Percentiles rank a stretch among this genome's conserved stretches.
These are phyloP conservation scores for Cicer bijugum DNA, from an alignment of 306 rosid genomes.

Conservation along the genomic window DNA sequence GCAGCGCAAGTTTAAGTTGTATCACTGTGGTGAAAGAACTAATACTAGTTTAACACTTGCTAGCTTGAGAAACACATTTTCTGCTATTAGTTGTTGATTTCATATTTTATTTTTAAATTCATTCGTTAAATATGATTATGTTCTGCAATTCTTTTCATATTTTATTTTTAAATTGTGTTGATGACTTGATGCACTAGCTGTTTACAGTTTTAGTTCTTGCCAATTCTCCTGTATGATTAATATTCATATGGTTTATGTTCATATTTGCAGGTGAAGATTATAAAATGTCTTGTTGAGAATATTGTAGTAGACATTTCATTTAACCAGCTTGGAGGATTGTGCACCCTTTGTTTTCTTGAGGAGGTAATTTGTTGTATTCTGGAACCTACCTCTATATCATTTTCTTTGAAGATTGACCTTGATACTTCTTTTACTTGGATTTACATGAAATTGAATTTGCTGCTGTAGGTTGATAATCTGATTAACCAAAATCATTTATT, in stretches of 20 bases:
- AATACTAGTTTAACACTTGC: slow-evolving; percentile 23
- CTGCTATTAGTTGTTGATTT: slow-evolving; percentile 8
- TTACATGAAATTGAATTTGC: slow-evolving; percentile 45
- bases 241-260: slow-evolving; percentile 26
- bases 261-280: slow-evolving; percentile 80
- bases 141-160: neutral
- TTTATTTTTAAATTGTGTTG: neutral
- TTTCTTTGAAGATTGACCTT: slow-evolving; percentile 19
- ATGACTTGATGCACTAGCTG: neutral
- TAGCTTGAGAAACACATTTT: slow-evolving; percentile 17
- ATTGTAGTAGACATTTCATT: slow-evolving; percentile 99
- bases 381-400: slow-evolving; percentile 26
- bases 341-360: slow-evolving; percentile 98
- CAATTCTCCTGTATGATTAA: neutral
- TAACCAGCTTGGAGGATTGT: slow-evolving; percentile 96
- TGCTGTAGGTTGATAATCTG: slow-evolving; percentile 80
- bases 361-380: slow-evolving; percentile 66
- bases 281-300: slow-evolving; percentile 97
- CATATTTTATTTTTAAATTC: neutral
- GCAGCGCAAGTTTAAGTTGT: neutral
- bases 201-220: slow-evolving; percentile 15
- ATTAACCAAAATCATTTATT: slow-evolving; percentile 87
- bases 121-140: neutral
- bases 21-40: slow-evolving; percentile 17
- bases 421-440: slow-evolving; percentile 20